Conservation (phyloP, 805 yeast species). For the Lipomyces kockii region DNA sequence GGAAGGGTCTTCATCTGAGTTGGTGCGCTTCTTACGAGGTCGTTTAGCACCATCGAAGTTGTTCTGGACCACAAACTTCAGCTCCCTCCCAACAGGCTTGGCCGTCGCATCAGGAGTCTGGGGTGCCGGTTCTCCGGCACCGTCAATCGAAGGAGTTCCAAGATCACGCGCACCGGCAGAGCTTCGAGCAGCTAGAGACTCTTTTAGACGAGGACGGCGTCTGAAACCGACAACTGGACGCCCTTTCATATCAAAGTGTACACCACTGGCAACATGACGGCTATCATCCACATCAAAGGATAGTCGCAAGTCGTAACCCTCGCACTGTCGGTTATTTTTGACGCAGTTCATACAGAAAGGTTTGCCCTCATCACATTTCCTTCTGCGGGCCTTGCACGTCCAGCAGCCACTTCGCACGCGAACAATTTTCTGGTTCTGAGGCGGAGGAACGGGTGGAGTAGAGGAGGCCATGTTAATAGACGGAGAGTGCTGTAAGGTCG, state of each 20-base stretch:
- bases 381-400: constrained; percentile 66
- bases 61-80: constrained; percentile 33
- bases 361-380: constrained; percentile 67
- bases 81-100: constrained; percentile 18
- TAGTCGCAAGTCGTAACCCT: constrained; percentile 37
- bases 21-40: constrained; percentile 23
- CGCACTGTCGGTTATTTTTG: constrained; percentile 38
- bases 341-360: constrained; percentile 60
- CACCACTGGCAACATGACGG: constrained; percentile 32
- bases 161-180: constrained; percentile 9
- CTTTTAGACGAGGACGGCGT: constrained; percentile 35
- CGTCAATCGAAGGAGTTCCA: neutral
- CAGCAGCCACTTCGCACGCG: constrained; percentile 56
- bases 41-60: constrained; percentile 25
- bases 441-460: constrained; percentile 10
- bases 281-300: constrained; percentile 38
- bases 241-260: constrained; percentile 34
- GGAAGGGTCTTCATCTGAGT: neutral
- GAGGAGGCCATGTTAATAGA: constrained; percentile 4
- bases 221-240: constrained; percentile 36
- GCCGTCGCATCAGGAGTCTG: neutral
- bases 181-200: constrained; percentile 31
- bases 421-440: constrained; percentile 31
- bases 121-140: neutral
- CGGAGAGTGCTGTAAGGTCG: neutral